These are phyloP conservation scores for Limonomyces culmigenus DNA, from an alignment of 1,284 basidiomycete species.

Conservation along the genomic window DNA sequence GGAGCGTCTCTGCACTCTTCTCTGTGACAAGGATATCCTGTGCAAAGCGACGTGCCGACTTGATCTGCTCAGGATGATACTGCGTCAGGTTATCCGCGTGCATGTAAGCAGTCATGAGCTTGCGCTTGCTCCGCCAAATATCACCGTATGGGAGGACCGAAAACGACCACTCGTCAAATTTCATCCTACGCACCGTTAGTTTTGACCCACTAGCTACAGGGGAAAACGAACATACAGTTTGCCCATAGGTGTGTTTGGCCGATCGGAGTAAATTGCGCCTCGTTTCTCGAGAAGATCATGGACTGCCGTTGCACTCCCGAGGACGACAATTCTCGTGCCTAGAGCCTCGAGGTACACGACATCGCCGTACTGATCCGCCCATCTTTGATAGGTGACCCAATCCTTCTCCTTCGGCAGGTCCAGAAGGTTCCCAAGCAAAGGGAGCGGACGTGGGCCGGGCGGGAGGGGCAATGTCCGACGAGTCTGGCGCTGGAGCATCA, in stretches of 20 bases:
- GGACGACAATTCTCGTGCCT: slow-evolving; percentile 1
- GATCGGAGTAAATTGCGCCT: slow-evolving; percentile 2
- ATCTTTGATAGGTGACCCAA: slow-evolving; percentile 4
- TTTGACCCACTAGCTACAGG: no score
- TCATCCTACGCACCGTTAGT: no score
- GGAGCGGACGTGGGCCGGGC: slow-evolving; percentile 6
- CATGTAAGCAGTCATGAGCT: no score
- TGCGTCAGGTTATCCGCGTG: no score
- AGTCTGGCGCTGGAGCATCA: no score
- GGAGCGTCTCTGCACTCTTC: no score
- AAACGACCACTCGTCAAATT: no score
- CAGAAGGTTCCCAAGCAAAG: slow-evolving; percentile 6
- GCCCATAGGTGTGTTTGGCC: slow-evolving; percentile 1
- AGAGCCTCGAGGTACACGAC: slow-evolving; percentile 1
- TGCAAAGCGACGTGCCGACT: no score
- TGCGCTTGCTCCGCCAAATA: no score
- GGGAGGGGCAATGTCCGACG: slow-evolving; percentile 5
- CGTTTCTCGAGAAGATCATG: slow-evolving; percentile 4
- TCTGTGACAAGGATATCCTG: no score
- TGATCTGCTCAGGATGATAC: no score
- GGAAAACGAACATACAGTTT: slow-evolving; percentile 1
- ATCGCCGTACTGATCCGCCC: slow-evolving; percentile 6
- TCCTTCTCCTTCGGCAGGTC: slow-evolving; percentile 5
- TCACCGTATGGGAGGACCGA: no score
- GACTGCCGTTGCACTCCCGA: slow-evolving; percentile 3